A percentile compares a stretch with the other conserved stretches of the same genome.
phyloP scores from a whole-genome alignment of 495 filamentous ascomycete species.

The Alectoria sarmentosa region DNA sequence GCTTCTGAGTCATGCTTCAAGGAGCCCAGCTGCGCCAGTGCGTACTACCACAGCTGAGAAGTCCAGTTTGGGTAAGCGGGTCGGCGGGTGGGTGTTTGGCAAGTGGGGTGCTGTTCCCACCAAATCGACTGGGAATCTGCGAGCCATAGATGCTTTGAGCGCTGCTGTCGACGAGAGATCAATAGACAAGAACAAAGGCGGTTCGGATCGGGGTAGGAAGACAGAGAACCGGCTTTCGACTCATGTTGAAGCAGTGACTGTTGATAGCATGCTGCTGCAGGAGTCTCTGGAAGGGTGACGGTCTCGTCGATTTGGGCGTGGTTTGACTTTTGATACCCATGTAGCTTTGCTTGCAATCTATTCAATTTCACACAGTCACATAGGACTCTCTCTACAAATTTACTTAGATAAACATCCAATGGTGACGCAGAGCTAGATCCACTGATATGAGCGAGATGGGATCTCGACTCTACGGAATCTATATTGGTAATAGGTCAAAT shows the following conservation, averaged over 20 bases:
- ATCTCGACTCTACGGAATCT: background rate
- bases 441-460: background rate
- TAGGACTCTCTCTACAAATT: background rate
- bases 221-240: conserved; percentile 9
- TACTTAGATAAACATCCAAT: background rate
- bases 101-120: conserved; percentile 45
- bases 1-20: conserved; percentile 11
- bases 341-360: background rate
- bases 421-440: background rate
- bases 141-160: conserved; percentile 16
- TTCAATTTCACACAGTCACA: background rate
- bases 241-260: conserved; percentile 16
- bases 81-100: conserved; percentile 51
- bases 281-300: conserved; percentile 17
- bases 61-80: conserved; percentile 38
- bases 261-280: conserved; percentile 18
- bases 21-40: conserved; percentile 5
- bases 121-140: conserved; percentile 24
- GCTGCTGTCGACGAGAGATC: conserved; percentile 7
- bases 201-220: conserved; percentile 1
- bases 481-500: background rate
- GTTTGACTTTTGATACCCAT: conserved; percentile 2
- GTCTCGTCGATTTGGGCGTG: background rate
- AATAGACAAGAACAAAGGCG: background rate
- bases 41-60: conserved; percentile 23